Conservation (phyloP, 2,329 filamentous ascomycete genomes). For the Aspergillus thermomutatus region DNA sequence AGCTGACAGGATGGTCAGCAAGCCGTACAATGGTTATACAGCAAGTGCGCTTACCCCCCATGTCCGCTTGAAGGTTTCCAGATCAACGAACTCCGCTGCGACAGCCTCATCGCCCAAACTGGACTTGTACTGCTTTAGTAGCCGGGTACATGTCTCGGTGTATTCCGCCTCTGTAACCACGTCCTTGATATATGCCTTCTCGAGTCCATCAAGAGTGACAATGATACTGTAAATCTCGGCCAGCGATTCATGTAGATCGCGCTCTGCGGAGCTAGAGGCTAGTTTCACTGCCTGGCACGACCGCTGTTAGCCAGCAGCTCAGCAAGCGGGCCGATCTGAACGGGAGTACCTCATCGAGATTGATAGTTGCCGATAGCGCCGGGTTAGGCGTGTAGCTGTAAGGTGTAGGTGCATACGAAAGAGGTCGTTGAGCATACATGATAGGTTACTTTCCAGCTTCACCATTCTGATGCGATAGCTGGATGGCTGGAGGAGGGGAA, state of each 20-base stretch:
- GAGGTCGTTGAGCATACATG: constrained; percentile 51
- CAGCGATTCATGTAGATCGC: constrained; percentile 91
- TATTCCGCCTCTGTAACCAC: constrained; percentile 89
- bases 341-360: constrained; percentile 74
- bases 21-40: not conserved
- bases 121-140: constrained; percentile 95
- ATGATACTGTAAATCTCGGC: constrained; percentile 98
- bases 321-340: constrained; percentile 3
- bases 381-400: constrained; percentile 89
- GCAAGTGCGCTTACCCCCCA: constrained; percentile 70
- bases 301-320: constrained; percentile 18
- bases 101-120: constrained; percentile 88
- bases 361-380: constrained; percentile 81
- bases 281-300: constrained; percentile 80
- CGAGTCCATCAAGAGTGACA: constrained; percentile 87
- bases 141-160: constrained; percentile 89
- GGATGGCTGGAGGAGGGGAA: constrained; percentile 1
- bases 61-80: constrained; percentile 85
- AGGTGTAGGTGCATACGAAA: constrained; percentile 84
- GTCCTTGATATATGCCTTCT: constrained; percentile 96
- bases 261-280: constrained; percentile 77
- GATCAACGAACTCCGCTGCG: constrained; percentile 77
- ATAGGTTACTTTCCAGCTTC: not conserved
- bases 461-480: not conserved
- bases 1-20: constrained; percentile 55